Evolutionary conservation across 139 green algal genomes (phyloP).

Genomic region (Axilococcus clingmanii): DNA sequence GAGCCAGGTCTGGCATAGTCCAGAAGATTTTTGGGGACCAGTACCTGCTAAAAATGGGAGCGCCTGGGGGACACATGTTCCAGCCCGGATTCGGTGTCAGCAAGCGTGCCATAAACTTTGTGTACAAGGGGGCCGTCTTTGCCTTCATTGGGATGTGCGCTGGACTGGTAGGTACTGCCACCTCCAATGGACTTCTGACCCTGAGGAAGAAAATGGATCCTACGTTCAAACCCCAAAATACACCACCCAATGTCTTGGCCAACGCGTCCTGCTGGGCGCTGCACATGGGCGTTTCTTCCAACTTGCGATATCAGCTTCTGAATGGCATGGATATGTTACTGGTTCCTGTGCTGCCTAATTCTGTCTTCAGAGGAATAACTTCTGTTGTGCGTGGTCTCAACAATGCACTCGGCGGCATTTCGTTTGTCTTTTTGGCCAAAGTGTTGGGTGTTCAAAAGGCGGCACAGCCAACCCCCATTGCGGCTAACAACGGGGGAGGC

Average conservation of each 20-base stretch:
- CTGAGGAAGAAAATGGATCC: slow-evolving; percentile 59
- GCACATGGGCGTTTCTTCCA: slow-evolving; percentile 90
- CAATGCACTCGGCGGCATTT: slow-evolving; percentile 85
- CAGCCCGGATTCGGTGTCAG: slow-evolving; percentile 58
- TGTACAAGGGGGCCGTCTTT: slow-evolving; percentile 80
- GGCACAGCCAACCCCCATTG: slow-evolving; percentile 3
- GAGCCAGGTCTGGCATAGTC: slow-evolving; percentile 31
- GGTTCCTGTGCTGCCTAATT: slow-evolving; percentile 50
- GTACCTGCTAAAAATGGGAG: slow-evolving; percentile 51
- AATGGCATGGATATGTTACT: slow-evolving; percentile 84
- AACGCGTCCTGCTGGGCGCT: slow-evolving; percentile 81
- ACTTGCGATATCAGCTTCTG: slow-evolving; percentile 88
- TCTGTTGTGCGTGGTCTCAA: slow-evolving; percentile 72
- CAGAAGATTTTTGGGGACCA: slow-evolving; percentile 55
- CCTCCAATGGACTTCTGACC: slow-evolving; percentile 74
- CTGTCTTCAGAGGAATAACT: slow-evolving; percentile 67
- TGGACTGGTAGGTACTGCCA: slow-evolving; percentile 70
- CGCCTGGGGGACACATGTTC: slow-evolving; percentile 86
- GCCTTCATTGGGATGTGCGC: slow-evolving; percentile 70
- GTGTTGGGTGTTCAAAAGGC: slow-evolving; percentile 81
- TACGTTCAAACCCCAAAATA: slow-evolving; percentile 62
- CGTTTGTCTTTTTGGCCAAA: slow-evolving; percentile 82
- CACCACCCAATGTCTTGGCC: slow-evolving; percentile 63
- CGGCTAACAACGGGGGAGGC: slow-evolving; percentile 2
- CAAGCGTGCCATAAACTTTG: slow-evolving; percentile 61